Evolutionary conservation across 2,329 filamentous ascomycete genomes (phyloP).

Genomic region (Lachnellula hyalina): DNA sequence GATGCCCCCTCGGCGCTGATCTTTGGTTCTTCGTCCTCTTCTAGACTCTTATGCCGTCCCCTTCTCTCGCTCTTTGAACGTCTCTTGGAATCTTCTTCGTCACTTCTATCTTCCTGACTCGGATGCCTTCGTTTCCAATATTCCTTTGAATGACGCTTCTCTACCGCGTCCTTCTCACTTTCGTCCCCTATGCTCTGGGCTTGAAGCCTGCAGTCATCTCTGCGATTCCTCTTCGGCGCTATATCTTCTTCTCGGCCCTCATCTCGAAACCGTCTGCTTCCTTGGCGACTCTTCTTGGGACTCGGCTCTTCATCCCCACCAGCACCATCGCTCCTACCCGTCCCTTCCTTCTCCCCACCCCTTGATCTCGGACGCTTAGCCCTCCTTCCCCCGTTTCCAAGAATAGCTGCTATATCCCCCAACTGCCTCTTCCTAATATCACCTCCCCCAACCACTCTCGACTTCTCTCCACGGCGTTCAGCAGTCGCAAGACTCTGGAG

Average conservation of each 20-base stretch:
- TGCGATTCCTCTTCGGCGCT: not conserved
- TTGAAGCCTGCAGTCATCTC: not conserved
- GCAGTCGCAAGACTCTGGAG: slow-evolving; percentile 55
- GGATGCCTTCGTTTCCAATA: not conserved
- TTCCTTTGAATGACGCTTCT: not conserved
- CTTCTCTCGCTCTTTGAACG: not conserved
- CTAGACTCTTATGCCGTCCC: not conserved
- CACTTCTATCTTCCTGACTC: not conserved
- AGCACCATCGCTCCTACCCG: slow-evolving; percentile 11
- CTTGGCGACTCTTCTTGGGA: slow-evolving; percentile 4
- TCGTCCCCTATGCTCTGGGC: not conserved
- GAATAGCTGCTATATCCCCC: slow-evolving; percentile 54
- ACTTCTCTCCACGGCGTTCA: slow-evolving; percentile 33
- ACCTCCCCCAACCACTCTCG: slow-evolving; percentile 40
- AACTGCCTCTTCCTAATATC: slow-evolving; percentile 55
- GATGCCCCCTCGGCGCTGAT: not conserved
- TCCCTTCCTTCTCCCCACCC: slow-evolving; percentile 6
- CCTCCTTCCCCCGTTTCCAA: slow-evolving; percentile 35
- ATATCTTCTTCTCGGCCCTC: not conserved
- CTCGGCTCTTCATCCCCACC: slow-evolving; percentile 14
- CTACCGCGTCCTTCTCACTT: not conserved
- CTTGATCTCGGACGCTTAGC: slow-evolving; percentile 22
- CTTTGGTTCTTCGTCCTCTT: not conserved
- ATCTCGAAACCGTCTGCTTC: slow-evolving; percentile 2
- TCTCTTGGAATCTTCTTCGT: not conserved